Evolutionary conservation across 208 protist genomes (phyloP), one percentile per base, ranked within the genome.

Genomic region (Trypanosoma melophagium): DNA sequence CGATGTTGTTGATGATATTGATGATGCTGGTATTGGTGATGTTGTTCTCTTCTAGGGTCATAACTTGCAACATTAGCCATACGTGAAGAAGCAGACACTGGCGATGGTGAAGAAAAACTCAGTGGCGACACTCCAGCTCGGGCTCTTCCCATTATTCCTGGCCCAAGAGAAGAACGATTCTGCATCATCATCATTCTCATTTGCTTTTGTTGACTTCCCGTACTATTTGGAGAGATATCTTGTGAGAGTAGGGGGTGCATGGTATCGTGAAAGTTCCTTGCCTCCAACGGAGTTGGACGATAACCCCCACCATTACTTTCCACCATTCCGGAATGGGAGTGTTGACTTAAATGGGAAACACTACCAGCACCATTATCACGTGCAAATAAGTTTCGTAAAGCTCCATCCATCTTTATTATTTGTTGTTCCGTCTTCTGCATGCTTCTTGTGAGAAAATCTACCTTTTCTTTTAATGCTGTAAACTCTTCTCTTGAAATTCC

Each of bases 391-490:
- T 14, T 21, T 8, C 31, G 38, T 4, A 80, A 49, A 7, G 68
- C 59, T 4, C 49, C 41, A 13, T 88, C 77, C 25, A 88, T 63
- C 19, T 61, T 60, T 1, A 74, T 70, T 45, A 89, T 44, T 40
- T 79, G 70, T 4, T 74, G 65, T 19, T 86, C 81, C 38, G 86
- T 64, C 7, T 54, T 54, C 41, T 82, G 77, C 24, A 86, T 40
- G 14, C 68, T 79, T 10, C n/a, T 24, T 9, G 52, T 49, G 24
- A 88, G 66, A 22, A 72, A 60, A 24, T 72, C 53, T 7, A 93
- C 42, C 21, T 55, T 53, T 19, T 90, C 81, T 47, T 84, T 77
- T 1, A 82, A 17, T n/a, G 47, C 65, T n/a, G 61, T 52, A 49
- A 93, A 60, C 19, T 79, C 76, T 14, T 74, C 73, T 4, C 41